phyloP scores from a whole-genome alignment of 176 grass and related monocot species.

The Bolboschoenus planiculmis region DNA sequence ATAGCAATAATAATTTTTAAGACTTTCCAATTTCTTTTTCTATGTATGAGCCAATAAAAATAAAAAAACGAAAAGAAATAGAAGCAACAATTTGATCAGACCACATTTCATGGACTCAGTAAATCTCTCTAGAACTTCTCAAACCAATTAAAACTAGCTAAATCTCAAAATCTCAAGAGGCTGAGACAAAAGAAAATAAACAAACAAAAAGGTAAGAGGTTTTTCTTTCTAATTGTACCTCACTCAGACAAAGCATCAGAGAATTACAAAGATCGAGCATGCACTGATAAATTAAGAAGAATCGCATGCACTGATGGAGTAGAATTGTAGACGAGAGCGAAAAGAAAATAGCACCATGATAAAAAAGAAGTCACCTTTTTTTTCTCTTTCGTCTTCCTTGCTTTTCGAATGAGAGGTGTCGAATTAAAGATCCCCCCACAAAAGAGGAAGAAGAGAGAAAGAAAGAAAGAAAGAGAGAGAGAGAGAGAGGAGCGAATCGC shows the following conservation, averaged over 20 bases:
- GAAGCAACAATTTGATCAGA: not conserved
- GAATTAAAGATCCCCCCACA: constrained; percentile 7
- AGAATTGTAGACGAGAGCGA: not conserved
- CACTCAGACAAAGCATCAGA: not conserved
- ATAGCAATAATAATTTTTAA: not conserved
- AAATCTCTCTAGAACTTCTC: not conserved
- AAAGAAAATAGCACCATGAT: not conserved
- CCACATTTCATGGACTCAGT: not conserved
- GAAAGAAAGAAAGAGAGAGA: not conserved
- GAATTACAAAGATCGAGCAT: not conserved
- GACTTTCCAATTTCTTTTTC: not conserved
- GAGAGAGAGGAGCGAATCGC: not conserved
- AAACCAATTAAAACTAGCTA: not conserved
- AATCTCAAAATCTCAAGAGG: not conserved
- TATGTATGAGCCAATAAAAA: not conserved
- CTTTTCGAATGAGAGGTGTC: not conserved
- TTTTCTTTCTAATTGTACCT: not conserved
- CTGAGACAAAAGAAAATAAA: too few species aligned
- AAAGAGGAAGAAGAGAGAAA: not conserved
- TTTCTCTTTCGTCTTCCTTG: not conserved
- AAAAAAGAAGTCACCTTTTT: constrained; percentile 16
- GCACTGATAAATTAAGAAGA: not conserved
- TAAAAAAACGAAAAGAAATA: not conserved
- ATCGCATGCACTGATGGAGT: not conserved
- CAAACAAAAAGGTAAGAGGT: not conserved